Evolutionary conservation across 768 basidiomycete species (phyloP), one percentile per base, ranked within the genome.

Genomic region (Crassisporium funariophilum): DNA sequence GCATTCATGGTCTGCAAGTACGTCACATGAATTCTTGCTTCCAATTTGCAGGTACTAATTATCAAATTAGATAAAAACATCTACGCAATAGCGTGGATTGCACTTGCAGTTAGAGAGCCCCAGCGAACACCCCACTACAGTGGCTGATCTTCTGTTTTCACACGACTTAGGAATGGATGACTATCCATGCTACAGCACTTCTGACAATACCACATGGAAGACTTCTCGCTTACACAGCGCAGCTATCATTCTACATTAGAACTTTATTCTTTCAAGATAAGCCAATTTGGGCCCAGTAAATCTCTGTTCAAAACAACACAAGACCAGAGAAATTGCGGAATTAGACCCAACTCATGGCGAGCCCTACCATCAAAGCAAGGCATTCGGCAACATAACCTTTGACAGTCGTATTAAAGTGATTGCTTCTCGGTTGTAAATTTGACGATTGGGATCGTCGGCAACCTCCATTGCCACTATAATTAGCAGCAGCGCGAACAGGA

Each of bases 1-100:
- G 78, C 10, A 95, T 98, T 42, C 97, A 99, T 63, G 97, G 97
- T 4, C 68, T 99, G 20, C 95, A 98, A 77, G 95, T 92, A 50
- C 46, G 82, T 63, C 29, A n/a, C 37, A 15, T 44, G 35, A 29
- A 11, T 44, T 29, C 12, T 11, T 5, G 7, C 21, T 6, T 8
- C 12, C 8, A 11, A 16, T 13, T 24, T 15, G 16, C 35, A n/a
- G 13, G 17, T 27, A 4, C n/a, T 20, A 6, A 22, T 10, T n/a
- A 12, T 23, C 10, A 23, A 41, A 37, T 5, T 42, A 67, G 66
- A 61, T 67, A 22, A 63, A 63, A 44, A 70, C 68, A 4, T 50
- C 54, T 34, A 35, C 29, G 11, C 29, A 31, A n/a, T 31, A 31
- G 29, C 2, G 29, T 11, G 3, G 5, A 3, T 31, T 5, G 2